Base-by-base conservation (phyloP, 2,329 filamentous ascomycete species). In the Apiospora saccharicola region DNA sequence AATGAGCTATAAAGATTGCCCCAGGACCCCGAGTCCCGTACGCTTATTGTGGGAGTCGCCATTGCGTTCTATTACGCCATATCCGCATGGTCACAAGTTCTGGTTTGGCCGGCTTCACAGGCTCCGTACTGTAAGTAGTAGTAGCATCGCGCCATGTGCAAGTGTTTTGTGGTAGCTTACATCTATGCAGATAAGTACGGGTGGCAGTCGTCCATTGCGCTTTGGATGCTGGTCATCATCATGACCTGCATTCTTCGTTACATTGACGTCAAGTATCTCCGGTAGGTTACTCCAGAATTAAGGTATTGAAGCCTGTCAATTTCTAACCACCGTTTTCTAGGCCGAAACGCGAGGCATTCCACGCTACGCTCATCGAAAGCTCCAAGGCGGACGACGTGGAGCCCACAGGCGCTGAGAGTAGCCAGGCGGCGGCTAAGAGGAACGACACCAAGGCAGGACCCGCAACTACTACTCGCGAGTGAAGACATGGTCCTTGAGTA, bases 1-100 rank as follows among this genome's bases (percentile, higher is more conserved):
- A 1, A 71, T 1, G 14, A 7, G 53, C 72, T 71, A 30, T 69
- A 34, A 19, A 76, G 71, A 41, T 75, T 81, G n/a, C 85, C 85
- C 0, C 85, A 87, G 75, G 86, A 87, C 72, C 84, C 86, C 0
- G 86, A 88, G 74, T 85, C 83, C 6, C 81, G 86, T 16, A 83
- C 85, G 0, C 78, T 88, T 1, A 85, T 86, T 51, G 83, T 88
- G 0, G 86, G 86, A 6, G 83, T 86, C 7, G 81, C 85, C 1
- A 84, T 88, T 26, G 85, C 86, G 3, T 82, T 82, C 0, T 86
- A 87, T 72, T 88, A 88, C 74, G 84, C 85, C 2, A 83, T 88
- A 37, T 83, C 85, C 0, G 85, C 86, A 0, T 88, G 86, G 86
- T 85, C 83, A 8, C 86, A 88, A 71, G 85, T 88, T 2, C 79